Evolutionary conservation across 2,329 filamentous ascomycete genomes (phyloP).

Genomic region (Zasmidium cellare): DNA sequence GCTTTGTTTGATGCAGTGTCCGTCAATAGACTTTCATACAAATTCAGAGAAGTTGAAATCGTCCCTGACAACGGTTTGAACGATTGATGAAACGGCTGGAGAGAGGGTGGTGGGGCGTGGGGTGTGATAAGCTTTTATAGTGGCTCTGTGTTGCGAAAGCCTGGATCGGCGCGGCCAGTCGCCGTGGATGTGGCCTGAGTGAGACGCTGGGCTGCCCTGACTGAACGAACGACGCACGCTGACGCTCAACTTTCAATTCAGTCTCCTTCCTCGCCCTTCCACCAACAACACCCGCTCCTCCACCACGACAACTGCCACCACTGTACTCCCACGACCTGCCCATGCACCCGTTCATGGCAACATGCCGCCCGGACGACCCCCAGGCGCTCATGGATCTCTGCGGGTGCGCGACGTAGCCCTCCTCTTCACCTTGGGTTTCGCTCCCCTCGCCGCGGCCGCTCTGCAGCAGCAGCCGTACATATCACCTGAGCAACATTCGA

Average conservation of each 20-base stretch:
- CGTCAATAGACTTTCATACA: no score
- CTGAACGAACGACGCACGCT: no score
- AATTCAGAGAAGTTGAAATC: no score
- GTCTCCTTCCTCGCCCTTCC: background rate
- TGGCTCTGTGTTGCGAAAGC: no score
- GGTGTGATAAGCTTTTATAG: no score
- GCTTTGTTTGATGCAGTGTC: no score
- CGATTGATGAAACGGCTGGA: no score
- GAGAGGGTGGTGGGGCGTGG: no score
- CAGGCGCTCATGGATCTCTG: slow-evolving; percentile 24
- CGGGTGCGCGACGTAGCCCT: slow-evolving; percentile 25
- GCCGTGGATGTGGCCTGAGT: no score
- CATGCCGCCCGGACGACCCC: slow-evolving; percentile 34
- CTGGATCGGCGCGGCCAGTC: no score
- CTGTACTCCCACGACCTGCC: background rate
- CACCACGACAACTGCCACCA: background rate
- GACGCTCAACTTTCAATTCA: background rate
- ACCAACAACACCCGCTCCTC: background rate
- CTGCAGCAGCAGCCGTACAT: slow-evolving; percentile 39
- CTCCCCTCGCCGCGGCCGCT: slow-evolving; percentile 35
- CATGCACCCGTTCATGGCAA: slow-evolving; percentile 22
- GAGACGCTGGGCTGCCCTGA: no score
- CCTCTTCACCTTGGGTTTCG: slow-evolving; percentile 30
- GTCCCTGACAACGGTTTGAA: no score
- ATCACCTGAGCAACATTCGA: slow-evolving; percentile 12